Evolutionary conservation across 257 asterid species (phyloP).

Genomic region (Solanum appendiculatum): DNA sequence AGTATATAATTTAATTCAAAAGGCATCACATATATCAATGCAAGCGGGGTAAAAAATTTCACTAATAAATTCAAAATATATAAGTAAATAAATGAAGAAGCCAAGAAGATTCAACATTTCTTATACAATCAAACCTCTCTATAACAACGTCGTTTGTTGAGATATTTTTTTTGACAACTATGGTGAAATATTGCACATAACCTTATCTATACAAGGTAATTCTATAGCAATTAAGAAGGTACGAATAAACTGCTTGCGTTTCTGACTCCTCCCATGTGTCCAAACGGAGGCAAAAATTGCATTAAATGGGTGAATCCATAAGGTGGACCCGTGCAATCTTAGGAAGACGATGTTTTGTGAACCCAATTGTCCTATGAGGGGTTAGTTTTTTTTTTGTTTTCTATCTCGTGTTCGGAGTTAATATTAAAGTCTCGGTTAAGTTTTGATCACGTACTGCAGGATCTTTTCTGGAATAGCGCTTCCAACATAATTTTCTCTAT

Average conservation of each 20-base stretch:
- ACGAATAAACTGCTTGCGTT: not conserved
- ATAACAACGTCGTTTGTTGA: not conserved
- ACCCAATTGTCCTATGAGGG: not conserved
- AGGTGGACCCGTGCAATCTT: not conserved
- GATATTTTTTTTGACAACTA: too few species aligned
- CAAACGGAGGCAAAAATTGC: not conserved
- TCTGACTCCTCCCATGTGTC: not conserved
- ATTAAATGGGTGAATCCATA: not conserved
- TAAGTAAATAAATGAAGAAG: not conserved
- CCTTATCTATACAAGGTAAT: not conserved
- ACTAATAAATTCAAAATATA: not conserved
- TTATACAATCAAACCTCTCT: not conserved
- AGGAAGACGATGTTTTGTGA: not conserved
- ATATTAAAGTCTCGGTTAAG: rapidly evolving
- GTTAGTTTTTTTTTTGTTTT: not conserved
- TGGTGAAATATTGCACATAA: not conserved
- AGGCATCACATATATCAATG: not conserved
- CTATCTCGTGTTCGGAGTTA: not conserved
- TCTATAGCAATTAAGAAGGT: not conserved
- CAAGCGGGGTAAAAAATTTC: not conserved
- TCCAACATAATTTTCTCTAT: too few species aligned
- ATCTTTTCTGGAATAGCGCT: too few species aligned
- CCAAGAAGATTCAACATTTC: not conserved
- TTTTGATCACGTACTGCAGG: too few species aligned
- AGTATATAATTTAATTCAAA: not conserved